Evolutionary conservation across 208 protist species (phyloP).

Genomic region (Crithidia acanthocephali): DNA sequence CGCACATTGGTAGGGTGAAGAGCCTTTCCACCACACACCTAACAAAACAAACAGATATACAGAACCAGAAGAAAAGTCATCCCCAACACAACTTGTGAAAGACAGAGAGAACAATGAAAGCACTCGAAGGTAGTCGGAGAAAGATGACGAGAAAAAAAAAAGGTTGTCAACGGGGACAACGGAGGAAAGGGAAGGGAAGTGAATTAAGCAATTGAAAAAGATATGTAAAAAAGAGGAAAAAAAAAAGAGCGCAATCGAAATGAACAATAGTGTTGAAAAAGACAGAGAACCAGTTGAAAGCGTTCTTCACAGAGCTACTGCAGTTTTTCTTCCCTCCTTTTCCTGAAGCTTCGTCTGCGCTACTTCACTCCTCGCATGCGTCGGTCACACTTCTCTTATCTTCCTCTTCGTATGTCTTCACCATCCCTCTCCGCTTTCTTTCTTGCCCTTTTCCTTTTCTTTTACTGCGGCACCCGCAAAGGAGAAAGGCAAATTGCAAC

Average conservation of each 20-base stretch:
- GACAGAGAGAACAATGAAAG: background rate
- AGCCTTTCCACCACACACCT: background rate
- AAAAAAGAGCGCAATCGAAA: background rate
- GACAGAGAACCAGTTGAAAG: background rate
- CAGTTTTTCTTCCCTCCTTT: too few species aligned
- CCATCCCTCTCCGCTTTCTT: too few species aligned
- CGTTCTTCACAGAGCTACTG: background rate
- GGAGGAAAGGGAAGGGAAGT: background rate
- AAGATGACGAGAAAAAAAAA: background rate
- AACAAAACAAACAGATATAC: background rate
- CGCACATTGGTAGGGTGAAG: background rate
- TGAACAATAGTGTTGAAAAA: background rate
- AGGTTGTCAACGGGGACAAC: background rate
- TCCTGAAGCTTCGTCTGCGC: too few species aligned
- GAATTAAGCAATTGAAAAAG: background rate
- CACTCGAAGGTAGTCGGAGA: conserved; percentile 2
- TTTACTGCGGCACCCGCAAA: background rate
- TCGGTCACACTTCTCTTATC: too few species aligned
- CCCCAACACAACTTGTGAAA: background rate
- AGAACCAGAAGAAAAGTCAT: background rate
- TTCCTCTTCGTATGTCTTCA: too few species aligned
- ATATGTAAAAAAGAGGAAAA: background rate
- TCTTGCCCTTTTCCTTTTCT: too few species aligned
- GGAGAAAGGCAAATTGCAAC: too few species aligned
- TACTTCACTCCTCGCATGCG: too few species aligned